Percentiles rank a stretch among this genome's conserved stretches.
Evolutionary conservation across 768 basidiomycete species (phyloP).

Genomic region (Kwoniella newhampshirensis): DNA sequence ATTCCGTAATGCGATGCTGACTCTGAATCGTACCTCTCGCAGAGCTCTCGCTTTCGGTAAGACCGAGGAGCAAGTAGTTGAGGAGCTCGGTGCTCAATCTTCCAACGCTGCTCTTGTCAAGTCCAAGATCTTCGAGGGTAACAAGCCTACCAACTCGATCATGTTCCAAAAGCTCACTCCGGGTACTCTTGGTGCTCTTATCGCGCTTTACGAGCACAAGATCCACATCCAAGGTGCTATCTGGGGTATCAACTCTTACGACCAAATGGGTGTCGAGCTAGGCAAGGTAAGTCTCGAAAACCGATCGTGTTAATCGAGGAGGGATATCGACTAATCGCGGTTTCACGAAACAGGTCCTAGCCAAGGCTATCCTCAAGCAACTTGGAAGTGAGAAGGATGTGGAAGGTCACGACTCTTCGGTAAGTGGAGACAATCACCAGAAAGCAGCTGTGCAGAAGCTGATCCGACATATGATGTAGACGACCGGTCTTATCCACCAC

Average conservation of each 20-base stretch:
- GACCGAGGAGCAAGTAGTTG: slow-evolving; percentile 80
- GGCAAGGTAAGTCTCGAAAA: slow-evolving; percentile 63
- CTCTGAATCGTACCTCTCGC: background rate
- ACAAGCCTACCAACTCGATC: slow-evolving; percentile 93
- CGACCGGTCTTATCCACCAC: slow-evolving; percentile 93
- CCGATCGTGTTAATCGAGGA: no score
- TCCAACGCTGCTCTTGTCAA: slow-evolving; percentile 82
- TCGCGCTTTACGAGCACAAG: slow-evolving; percentile 70
- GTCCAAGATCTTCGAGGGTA: slow-evolving; percentile 97
- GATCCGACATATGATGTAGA: slow-evolving; percentile 58
- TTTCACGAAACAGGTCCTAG: slow-evolving; percentile 62
- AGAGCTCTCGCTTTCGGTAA: slow-evolving; percentile 94
- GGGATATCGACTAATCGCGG: background rate
- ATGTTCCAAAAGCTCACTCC: slow-evolving; percentile 92
- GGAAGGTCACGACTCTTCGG: slow-evolving; percentile 83
- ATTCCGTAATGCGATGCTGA: no score
- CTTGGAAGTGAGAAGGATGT: slow-evolving; percentile 65
- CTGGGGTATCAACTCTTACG: slow-evolving; percentile 99
- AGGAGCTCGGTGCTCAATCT: slow-evolving; percentile 56
- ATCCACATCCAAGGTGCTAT: slow-evolving; percentile 96
- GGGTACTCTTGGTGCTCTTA: slow-evolving; percentile 69
- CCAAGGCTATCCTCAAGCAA: slow-evolving; percentile 91
- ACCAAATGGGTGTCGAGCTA: slow-evolving; percentile 99
- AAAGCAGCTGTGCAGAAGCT: background rate
- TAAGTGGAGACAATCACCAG: slow-evolving; percentile 33